These are phyloP conservation scores for Mortierella sp. DNA, from an alignment of 371 early-diverging fungal genomes.

Conservation along the genomic window DNA sequence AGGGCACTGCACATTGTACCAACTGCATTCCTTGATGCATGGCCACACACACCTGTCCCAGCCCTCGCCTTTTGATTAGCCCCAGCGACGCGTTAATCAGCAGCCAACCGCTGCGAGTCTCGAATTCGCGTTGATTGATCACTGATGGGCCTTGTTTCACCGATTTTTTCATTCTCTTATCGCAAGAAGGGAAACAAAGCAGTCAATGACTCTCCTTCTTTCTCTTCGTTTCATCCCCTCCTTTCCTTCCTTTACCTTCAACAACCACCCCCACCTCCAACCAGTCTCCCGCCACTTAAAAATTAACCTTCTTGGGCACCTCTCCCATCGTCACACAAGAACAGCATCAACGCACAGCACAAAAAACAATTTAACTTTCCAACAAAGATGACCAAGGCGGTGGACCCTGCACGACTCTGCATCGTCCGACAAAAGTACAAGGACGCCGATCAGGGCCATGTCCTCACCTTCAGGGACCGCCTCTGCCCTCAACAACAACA, in stretches of 20 bases:
- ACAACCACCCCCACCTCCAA: too few species aligned
- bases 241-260: not conserved
- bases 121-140: not conserved
- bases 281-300: not conserved
- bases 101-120: not conserved
- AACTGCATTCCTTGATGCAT: not conserved
- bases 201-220: too few species aligned
- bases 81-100: too few species aligned
- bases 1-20: not conserved
- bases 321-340: constrained; percentile 1
- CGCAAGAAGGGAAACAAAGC: too few species aligned
- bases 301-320: not conserved
- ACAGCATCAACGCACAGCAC: not conserved
- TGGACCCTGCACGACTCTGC: constrained; percentile 14
- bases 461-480: constrained; percentile 66
- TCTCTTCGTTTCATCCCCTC: not conserved
- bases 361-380: not conserved
- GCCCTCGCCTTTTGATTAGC: too few species aligned
- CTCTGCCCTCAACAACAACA: constrained; percentile 57
- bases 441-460: constrained; percentile 71
- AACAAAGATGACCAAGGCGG: constrained; percentile 11
- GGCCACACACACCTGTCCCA: not conserved
- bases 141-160: not conserved
- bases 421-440: constrained; percentile 44
- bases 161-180: not conserved